These are phyloP conservation scores for Liriodendron chinense DNA, from an alignment of 164 flowering plant genomes.

Conservation along the genomic window DNA sequence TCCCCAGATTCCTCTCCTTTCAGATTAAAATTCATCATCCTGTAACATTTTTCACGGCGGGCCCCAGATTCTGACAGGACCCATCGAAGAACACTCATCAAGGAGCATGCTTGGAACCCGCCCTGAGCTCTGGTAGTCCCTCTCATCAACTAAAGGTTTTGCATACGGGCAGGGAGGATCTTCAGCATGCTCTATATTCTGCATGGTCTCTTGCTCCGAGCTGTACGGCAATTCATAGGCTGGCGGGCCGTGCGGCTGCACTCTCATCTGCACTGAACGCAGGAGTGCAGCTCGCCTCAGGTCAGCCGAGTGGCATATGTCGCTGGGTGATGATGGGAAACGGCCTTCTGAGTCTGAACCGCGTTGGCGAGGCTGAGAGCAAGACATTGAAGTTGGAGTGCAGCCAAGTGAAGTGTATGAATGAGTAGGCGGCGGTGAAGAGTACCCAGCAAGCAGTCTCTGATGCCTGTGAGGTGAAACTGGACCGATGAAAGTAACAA, in stretches of 20 bases:
- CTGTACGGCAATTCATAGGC: conserved; percentile 41
- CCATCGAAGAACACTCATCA: conserved; percentile 43
- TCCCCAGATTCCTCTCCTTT: conserved; percentile 37
- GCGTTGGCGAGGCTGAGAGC: conserved; percentile 67
- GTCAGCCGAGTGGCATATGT: conserved; percentile 95
- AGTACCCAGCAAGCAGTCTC: conserved; percentile 33
- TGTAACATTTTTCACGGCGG: conserved; percentile 36
- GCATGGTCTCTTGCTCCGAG: conserved; percentile 34
- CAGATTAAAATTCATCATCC: conserved; percentile 27
- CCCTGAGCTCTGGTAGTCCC: conserved; percentile 29
- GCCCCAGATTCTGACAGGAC: conserved; percentile 28
- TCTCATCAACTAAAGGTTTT: conserved; percentile 53
- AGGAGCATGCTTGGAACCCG: conserved; percentile 18
- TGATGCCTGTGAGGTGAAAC: conserved; percentile 80
- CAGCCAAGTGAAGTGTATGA: conserved; percentile 33
- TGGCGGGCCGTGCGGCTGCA: conserved; percentile 55
- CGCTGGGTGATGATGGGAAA: conserved; percentile 97
- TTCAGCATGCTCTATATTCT: conserved; percentile 44
- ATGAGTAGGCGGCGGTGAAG: conserved; percentile 29
- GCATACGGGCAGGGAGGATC: conserved; percentile 43
- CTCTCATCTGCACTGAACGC: conserved; percentile 90
- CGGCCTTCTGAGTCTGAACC: conserved; percentile 86
- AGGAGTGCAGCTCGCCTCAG: conserved; percentile 86
- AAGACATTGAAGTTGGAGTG: conserved; percentile 18
- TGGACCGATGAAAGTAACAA: conserved; percentile 53